Evolutionary conservation across 148 eudicot species (phyloP).

Genomic region (Pouteria glomerata): DNA sequence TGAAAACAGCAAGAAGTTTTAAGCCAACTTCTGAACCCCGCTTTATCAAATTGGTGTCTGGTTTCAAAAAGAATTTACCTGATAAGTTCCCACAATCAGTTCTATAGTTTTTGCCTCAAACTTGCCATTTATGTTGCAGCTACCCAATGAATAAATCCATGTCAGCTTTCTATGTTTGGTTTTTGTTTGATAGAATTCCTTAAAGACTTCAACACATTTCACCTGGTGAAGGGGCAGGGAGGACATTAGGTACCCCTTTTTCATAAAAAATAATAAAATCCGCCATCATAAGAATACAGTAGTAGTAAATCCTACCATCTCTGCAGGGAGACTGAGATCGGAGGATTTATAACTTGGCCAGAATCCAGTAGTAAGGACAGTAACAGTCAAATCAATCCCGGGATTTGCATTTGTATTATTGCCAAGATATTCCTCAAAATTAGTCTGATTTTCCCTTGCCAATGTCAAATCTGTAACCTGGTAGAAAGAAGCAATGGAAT

Average conservation of each 20-base stretch:
- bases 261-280: not conserved
- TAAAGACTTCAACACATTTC: conserved; percentile 41
- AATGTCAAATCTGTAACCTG: conserved; percentile 43
- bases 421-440: conserved; percentile 31
- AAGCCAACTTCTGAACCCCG: not conserved
- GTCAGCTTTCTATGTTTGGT: conserved; percentile 40
- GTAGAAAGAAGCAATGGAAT: conserved; percentile 4
- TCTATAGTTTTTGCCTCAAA: conserved; percentile 38
- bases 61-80: conserved; percentile 19
- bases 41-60: not conserved
- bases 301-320: conserved; percentile 31
- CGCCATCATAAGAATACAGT: not conserved
- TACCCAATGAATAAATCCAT: conserved; percentile 47
- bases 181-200: conserved; percentile 37
- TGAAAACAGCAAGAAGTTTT: conserved; percentile 8
- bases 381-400: conserved; percentile 41
- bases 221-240: conserved; percentile 15
- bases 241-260: not conserved
- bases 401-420: conserved; percentile 16
- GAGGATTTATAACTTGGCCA: conserved; percentile 50
- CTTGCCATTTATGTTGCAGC: conserved; percentile 36
- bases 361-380: conserved; percentile 46
- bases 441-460: conserved; percentile 33
- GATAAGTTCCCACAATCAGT: conserved; percentile 38
- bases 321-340: conserved; percentile 37